A percentile compares a stretch with the other conserved stretches of the same genome.
Evolutionary conservation across 108 stramenopile species (phyloP).

Genomic region (Cyclotella baltica): DNA sequence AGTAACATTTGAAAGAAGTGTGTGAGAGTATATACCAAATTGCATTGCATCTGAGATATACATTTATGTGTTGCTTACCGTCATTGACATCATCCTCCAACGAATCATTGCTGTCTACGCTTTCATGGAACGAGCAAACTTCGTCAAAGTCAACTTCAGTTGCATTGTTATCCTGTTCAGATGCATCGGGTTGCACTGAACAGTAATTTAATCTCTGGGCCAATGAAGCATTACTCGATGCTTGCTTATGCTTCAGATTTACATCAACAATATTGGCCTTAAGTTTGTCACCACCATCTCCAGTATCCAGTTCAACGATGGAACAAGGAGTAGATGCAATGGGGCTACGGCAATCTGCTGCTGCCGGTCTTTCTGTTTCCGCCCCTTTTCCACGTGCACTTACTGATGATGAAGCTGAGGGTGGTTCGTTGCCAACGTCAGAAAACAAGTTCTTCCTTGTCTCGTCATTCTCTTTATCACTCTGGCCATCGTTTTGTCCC

Average conservation of each 20-base stretch:
- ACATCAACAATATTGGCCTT: too few species aligned
- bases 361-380: neutral
- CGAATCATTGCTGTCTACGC: neutral
- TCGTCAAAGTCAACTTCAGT: neutral
- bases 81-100: neutral
- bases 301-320: neutral
- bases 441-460: neutral
- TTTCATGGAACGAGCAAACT: conserved; percentile 14
- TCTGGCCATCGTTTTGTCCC: neutral
- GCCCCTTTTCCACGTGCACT: neutral
- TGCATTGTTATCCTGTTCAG: neutral
- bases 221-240: neutral
- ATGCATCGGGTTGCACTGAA: neutral
- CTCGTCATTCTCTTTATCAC: neutral
- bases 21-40: neutral
- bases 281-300: neutral
- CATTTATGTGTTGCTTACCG: neutral
- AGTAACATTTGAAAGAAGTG: neutral
- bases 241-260: neutral
- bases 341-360: neutral
- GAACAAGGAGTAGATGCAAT: neutral
- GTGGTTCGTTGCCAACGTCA: neutral
- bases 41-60: neutral
- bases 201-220: neutral
- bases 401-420: neutral